Percentiles rank a stretch among this genome's conserved stretches.
phyloP scores from a whole-genome alignment of 306 rosid species.

The Prunus kanzakura region DNA sequence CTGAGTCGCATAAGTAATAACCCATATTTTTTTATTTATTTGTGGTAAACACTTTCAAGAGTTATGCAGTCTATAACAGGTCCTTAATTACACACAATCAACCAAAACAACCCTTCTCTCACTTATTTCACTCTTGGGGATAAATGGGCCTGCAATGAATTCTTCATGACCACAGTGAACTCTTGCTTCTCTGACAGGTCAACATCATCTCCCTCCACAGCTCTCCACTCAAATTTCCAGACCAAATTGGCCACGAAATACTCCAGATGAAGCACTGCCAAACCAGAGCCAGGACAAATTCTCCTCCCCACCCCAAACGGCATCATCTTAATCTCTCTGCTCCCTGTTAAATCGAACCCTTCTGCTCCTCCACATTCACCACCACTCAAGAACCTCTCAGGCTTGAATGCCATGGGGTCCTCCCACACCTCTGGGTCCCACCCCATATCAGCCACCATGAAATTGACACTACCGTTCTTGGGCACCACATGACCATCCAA shows the following conservation, averaged over 20 bases:
- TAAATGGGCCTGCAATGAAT: constrained; percentile 19
- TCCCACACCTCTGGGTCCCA: constrained; percentile 34
- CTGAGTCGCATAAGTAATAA: too few species aligned
- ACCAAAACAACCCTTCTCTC: neutral
- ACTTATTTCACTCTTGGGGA: neutral
- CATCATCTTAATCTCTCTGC: constrained; percentile 33
- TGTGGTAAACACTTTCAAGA: too few species aligned
- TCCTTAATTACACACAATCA: neutral
- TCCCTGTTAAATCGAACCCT: constrained; percentile 15
- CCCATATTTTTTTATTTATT: too few species aligned
- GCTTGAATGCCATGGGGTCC: constrained; percentile 31
- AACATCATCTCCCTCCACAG: neutral
- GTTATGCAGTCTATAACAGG: too few species aligned
- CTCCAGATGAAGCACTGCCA: constrained; percentile 33
- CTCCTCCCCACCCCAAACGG: constrained; percentile 39
- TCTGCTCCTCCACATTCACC: neutral
- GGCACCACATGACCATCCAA: constrained; percentile 25
- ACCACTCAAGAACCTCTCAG: constrained; percentile 24
- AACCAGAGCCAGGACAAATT: constrained; percentile 15
- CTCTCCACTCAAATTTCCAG: constrained; percentile 27
- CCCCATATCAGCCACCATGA: constrained; percentile 37
- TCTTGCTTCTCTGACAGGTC: constrained; percentile 29
- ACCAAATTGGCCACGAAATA: constrained; percentile 37
- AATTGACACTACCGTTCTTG: constrained; percentile 11
- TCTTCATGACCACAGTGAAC: constrained; percentile 35